Percentiles rank a stretch among this genome's conserved stretches.
Conservation (phyloP, 805 yeast species). For the Cyberlindnera nakhonratchasimensis region DNA sequence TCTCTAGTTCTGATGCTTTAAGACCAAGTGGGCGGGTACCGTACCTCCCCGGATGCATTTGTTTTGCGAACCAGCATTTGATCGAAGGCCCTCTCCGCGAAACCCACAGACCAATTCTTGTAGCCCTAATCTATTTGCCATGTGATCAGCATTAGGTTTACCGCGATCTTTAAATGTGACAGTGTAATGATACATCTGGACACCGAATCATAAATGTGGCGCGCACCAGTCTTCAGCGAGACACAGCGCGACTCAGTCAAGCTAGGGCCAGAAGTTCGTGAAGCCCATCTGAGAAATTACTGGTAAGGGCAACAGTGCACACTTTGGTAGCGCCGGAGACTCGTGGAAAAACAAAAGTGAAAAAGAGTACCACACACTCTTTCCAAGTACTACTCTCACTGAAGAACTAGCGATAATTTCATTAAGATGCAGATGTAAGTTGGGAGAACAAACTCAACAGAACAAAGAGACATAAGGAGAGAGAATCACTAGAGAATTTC, state of each 20-base stretch:
- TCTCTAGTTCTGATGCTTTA: not conserved
- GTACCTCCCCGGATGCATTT: too few relatives aligned
- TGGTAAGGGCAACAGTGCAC: slow-evolving; percentile 10
- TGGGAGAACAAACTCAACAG: slow-evolving; percentile 3
- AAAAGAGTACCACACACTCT: slow-evolving; percentile 12
- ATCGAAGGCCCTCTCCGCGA: slow-evolving; percentile 1
- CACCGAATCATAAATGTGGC: slow-evolving; percentile 9
- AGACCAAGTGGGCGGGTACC: too few relatives aligned
- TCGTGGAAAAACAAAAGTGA: slow-evolving; percentile 19
- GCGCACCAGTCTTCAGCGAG: not conserved
- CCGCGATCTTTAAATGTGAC: not conserved
- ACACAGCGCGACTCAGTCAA: not conserved
- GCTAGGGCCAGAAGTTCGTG: slow-evolving; percentile 1
- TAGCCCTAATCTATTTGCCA: slow-evolving; percentile 2
- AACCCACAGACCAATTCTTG: not conserved
- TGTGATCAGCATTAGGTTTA: not conserved
- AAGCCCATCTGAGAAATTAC: not conserved
- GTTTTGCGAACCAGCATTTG: not conserved
- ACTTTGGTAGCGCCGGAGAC: slow-evolving; percentile 5
- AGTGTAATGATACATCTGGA: not conserved
- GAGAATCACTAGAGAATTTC: not conserved
- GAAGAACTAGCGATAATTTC: slow-evolving; percentile 22
- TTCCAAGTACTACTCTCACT: slow-evolving; percentile 3
- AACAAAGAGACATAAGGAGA: slow-evolving; percentile 1
- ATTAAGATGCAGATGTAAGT: slow-evolving; percentile 46